phyloP scores from a whole-genome alignment of 2,329 filamentous ascomycete species.

The Lachnellula hyalina region DNA sequence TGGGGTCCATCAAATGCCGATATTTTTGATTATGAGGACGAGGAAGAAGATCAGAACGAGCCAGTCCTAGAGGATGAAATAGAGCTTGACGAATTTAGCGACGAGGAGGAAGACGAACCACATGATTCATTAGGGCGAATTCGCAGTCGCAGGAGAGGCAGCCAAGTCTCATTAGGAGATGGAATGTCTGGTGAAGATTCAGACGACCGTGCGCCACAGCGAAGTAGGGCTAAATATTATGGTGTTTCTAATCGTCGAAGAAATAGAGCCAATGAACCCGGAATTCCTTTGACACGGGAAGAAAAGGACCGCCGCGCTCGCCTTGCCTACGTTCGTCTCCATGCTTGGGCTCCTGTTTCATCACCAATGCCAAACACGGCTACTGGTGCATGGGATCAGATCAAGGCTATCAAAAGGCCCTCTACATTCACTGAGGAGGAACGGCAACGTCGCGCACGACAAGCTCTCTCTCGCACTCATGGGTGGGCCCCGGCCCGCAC shows the following conservation, averaged over 20 bases:
- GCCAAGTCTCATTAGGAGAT: too few species aligned
- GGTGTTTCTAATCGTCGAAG: too few species aligned
- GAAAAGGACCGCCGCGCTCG: not conserved
- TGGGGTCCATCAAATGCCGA: not conserved
- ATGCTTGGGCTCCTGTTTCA: not conserved
- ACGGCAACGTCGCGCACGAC: slow-evolving; percentile 2
- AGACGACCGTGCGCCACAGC: too few species aligned
- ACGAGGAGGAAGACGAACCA: too few species aligned
- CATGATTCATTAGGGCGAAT: too few species aligned
- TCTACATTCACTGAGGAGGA: slow-evolving; percentile 5
- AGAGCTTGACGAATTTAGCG: too few species aligned
- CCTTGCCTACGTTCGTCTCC: not conserved
- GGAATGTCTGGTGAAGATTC: too few species aligned
- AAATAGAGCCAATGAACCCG: too few species aligned
- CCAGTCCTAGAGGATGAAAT: too few species aligned
- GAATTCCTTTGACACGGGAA: not conserved
- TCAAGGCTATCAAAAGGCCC: slow-evolving; percentile 5
- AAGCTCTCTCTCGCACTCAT: not conserved
- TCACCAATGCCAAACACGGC: not conserved
- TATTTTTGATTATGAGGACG: not conserved
- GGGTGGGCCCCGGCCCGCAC: slow-evolving; percentile 16
- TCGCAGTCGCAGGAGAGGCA: too few species aligned
- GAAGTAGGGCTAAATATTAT: too few species aligned
- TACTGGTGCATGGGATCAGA: not conserved
- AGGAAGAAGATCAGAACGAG: not conserved